A percentile compares a stretch with the other conserved stretches of the same genome.
Evolutionary conservation across 345 rosid genomes (phyloP).

Genomic region (Psidium friedrichsthalianum): DNA sequence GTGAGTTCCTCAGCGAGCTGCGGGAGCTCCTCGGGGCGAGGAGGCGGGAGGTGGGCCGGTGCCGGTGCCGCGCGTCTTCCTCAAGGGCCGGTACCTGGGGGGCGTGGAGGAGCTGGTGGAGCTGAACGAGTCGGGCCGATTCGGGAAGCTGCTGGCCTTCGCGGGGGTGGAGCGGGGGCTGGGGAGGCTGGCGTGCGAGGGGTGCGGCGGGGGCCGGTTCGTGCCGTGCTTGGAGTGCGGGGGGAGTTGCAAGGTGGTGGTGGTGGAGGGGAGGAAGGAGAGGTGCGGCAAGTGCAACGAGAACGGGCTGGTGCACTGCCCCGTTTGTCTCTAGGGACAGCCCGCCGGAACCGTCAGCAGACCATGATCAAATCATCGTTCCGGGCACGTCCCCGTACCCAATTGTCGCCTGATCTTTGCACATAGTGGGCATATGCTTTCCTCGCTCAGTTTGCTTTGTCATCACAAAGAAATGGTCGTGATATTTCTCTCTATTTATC

Average conservation of each 20-base stretch:
- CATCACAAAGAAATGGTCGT: background rate
- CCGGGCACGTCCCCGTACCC: background rate
- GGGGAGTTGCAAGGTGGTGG: slow-evolving; percentile 73
- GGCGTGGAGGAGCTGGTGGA: slow-evolving; percentile 62
- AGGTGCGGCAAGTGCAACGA: slow-evolving; percentile 75
- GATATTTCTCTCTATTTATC: background rate
- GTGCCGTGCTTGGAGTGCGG: slow-evolving; percentile 82
- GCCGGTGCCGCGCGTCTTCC: slow-evolving; percentile 59
- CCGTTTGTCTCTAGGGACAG: slow-evolving; percentile 29
- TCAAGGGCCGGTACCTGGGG: slow-evolving; percentile 77
- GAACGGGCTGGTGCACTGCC: slow-evolving; percentile 73
- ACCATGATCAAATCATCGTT: background rate
- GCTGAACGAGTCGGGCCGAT: slow-evolving; percentile 59
- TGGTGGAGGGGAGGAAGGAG: slow-evolving; percentile 31
- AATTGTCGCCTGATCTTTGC: background rate
- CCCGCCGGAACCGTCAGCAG: background rate
- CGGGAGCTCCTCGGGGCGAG: slow-evolving; percentile 37
- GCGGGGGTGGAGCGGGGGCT: slow-evolving; percentile 60
- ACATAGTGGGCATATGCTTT: background rate
- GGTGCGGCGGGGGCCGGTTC: slow-evolving; percentile 87
- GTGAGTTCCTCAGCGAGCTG: slow-evolving; percentile 54
- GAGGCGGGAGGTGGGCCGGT: slow-evolving; percentile 1
- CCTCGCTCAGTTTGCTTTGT: background rate
- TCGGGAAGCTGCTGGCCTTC: slow-evolving; percentile 50
- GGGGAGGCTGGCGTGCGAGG: slow-evolving; percentile 68